These are phyloP conservation scores for Rhododendron molle DNA, from an alignment of 148 eudicot genomes.

Conservation along the genomic window DNA sequence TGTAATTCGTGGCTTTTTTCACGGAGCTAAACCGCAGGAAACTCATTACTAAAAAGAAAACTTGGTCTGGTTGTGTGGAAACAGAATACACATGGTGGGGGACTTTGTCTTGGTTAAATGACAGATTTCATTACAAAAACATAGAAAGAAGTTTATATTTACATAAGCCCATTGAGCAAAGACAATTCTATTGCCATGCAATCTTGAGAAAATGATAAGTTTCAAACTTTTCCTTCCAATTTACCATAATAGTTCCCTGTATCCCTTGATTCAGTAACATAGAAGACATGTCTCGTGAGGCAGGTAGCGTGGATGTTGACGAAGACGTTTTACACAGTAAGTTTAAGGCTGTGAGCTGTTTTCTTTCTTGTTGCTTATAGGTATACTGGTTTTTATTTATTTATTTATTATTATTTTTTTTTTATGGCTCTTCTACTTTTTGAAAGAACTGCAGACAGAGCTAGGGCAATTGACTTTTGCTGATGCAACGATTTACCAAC, in stretches of 20 bases:
- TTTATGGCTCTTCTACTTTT: conserved; percentile 27
- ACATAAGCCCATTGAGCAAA: not conserved
- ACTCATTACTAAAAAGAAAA: not conserved
- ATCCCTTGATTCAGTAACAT: conserved; percentile 64
- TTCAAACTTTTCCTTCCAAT: not conserved
- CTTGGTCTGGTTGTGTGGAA: not conserved
- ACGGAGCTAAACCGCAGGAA: not conserved
- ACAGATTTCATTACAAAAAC: not conserved
- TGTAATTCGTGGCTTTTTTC: not conserved
- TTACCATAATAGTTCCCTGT: not conserved
- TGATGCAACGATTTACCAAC: conserved; percentile 57
- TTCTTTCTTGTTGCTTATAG: not conserved
- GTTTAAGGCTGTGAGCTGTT: conserved; percentile 21
- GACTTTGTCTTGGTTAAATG: not conserved
- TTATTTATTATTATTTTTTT: too few relatives aligned
- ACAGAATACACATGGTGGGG: not conserved
- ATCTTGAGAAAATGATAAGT: not conserved
- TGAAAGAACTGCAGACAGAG: conserved; percentile 73
- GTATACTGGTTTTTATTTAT: not conserved
- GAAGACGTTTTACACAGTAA: conserved; percentile 71
- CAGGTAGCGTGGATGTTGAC: conserved; percentile 79
- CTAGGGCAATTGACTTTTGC: conserved; percentile 50
- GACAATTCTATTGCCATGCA: not conserved
- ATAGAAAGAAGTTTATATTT: not conserved
- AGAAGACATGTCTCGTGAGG: conserved; percentile 95